A percentile compares a stretch with the other conserved stretches of the same genome.
phyloP scores from a whole-genome alignment of 2,329 filamentous ascomycete genomes.

The Penicillium janthinellum region DNA sequence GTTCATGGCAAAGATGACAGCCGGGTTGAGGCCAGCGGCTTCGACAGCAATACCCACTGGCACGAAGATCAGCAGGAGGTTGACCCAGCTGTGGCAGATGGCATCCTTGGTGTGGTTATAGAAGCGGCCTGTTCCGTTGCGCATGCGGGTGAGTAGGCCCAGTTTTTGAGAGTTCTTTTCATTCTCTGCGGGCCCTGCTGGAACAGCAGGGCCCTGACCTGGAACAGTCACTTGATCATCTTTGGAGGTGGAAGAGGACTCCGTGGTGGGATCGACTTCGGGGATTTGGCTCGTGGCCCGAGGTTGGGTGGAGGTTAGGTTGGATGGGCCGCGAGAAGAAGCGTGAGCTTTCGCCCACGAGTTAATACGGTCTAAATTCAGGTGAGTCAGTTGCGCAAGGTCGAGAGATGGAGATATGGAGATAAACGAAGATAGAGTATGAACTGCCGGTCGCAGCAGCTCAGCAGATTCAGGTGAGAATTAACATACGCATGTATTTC shows the following conservation, averaged over 20 bases:
- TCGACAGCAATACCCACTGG: slow-evolving; percentile 44
- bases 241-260: slow-evolving; percentile 12
- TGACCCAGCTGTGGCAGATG: slow-evolving; percentile 46
- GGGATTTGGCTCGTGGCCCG: slow-evolving; percentile 7
- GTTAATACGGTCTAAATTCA: slow-evolving; percentile 38
- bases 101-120: slow-evolving; percentile 37
- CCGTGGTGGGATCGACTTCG: slow-evolving; percentile 9
- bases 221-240: slow-evolving; percentile 35
- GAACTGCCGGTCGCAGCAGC: neutral
- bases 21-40: slow-evolving; percentile 53
- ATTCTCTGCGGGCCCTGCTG: slow-evolving; percentile 24
- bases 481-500: slow-evolving; percentile 41
- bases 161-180: slow-evolving; percentile 22
- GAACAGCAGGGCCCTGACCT: slow-evolving; percentile 17
- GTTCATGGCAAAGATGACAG: slow-evolving; percentile 72
- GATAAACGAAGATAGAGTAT: neutral
- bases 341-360: slow-evolving; percentile 47
- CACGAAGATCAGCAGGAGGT: slow-evolving; percentile 47
- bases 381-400: slow-evolving; percentile 13
- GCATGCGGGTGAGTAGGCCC: slow-evolving; percentile 31
- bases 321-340: slow-evolving; percentile 22
- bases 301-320: slow-evolving; percentile 1
- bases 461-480: neutral
- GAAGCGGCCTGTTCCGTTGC: slow-evolving; percentile 37
- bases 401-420: neutral